A percentile compares a stretch with the other conserved stretches of the same genome.
Conservation (phyloP, 106 monocot species). For the Chionographis japonica region DNA sequence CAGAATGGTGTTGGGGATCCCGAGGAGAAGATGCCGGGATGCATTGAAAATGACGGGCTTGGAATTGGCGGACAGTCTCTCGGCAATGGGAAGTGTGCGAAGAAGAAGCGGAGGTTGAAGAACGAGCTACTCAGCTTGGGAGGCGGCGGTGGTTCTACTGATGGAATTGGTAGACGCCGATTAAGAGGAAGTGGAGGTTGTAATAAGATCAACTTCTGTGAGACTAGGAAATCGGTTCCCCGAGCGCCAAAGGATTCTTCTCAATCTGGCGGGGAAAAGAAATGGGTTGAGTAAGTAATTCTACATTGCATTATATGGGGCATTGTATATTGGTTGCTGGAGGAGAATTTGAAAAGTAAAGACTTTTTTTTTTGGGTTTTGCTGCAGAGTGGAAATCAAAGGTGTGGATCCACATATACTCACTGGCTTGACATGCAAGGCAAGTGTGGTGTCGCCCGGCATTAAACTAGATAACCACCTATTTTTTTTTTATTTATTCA, state of each 20-base stretch:
- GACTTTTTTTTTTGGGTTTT: conserved; percentile 3
- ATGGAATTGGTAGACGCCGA: conserved; percentile 15
- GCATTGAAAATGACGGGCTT: not conserved
- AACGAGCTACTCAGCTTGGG: conserved; percentile 40
- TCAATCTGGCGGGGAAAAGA: conserved; percentile 29
- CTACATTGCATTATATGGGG: not conserved
- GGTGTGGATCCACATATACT: conserved; percentile 67
- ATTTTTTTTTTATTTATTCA: not conserved
- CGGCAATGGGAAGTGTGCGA: not conserved
- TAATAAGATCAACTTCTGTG: conserved; percentile 7
- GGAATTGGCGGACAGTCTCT: not conserved
- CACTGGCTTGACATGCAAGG: conserved; percentile 92
- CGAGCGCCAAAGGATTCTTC: conserved; percentile 18
- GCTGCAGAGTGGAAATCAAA: conserved; percentile 60
- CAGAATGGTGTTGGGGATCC: not conserved
- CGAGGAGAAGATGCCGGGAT: conserved; percentile 1
- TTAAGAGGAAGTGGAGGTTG: conserved; percentile 21
- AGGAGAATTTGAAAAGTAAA: not conserved
- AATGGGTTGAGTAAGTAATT: conserved; percentile 80
- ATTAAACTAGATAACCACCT: not conserved
- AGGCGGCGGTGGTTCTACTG: not conserved
- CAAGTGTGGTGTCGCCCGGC: conserved; percentile 5
- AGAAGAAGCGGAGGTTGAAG: conserved; percentile 16
- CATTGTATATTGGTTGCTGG: conserved; percentile 2
- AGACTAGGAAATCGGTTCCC: conserved; percentile 12